A percentile compares a stretch with the other conserved stretches of the same genome.
Conservation (phyloP, 1,139 yeast genomes). For the Suhomyces ambrosiae region DNA sequence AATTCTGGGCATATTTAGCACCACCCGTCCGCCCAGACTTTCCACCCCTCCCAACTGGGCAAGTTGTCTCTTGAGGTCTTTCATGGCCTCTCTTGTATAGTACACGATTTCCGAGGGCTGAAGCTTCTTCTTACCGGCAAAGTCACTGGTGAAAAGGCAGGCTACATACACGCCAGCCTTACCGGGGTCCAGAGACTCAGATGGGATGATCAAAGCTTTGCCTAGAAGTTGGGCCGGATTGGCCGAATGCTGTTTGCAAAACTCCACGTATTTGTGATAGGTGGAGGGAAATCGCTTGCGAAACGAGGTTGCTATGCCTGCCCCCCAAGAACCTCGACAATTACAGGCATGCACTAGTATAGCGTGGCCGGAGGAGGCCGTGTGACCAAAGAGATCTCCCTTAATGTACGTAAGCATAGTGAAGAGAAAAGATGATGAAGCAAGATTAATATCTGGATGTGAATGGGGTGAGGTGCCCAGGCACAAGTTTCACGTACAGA, state of each 20-base stretch:
- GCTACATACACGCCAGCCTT: slow-evolving; percentile 46
- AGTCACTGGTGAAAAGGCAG: slow-evolving; percentile 70
- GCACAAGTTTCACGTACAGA: slow-evolving; percentile 2
- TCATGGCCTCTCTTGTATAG: slow-evolving; percentile 51
- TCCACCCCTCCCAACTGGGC: slow-evolving; percentile 18
- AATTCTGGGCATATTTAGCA: slow-evolving; percentile 70
- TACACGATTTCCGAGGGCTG: slow-evolving; percentile 42
- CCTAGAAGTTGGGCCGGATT: slow-evolving; percentile 50
- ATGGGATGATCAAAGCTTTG: slow-evolving; percentile 50
- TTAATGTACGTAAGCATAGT: slow-evolving; percentile 48
- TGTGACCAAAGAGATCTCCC: slow-evolving; percentile 60
- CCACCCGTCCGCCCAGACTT: slow-evolving; percentile 20
- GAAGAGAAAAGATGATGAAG: slow-evolving; percentile 1
- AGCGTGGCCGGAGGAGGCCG: slow-evolving; percentile 26
- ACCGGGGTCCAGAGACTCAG: slow-evolving; percentile 30
- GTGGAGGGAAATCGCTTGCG: slow-evolving; percentile 52
- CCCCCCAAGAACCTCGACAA: slow-evolving; percentile 82
- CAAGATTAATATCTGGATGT: slow-evolving; percentile 1
- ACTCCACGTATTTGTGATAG: slow-evolving; percentile 45
- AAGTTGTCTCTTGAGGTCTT: slow-evolving; percentile 46
- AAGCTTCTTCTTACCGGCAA: slow-evolving; percentile 30
- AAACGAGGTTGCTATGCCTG: slow-evolving; percentile 70
- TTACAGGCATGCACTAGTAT: slow-evolving; percentile 78
- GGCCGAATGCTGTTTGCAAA: slow-evolving; percentile 41
- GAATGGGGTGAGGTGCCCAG: slow-evolving; percentile 10